Percentiles rank a stretch among this genome's conserved stretches.
Evolutionary conservation across 805 yeast genomes (phyloP).

Genomic region (Yarrowia deformans): DNA sequence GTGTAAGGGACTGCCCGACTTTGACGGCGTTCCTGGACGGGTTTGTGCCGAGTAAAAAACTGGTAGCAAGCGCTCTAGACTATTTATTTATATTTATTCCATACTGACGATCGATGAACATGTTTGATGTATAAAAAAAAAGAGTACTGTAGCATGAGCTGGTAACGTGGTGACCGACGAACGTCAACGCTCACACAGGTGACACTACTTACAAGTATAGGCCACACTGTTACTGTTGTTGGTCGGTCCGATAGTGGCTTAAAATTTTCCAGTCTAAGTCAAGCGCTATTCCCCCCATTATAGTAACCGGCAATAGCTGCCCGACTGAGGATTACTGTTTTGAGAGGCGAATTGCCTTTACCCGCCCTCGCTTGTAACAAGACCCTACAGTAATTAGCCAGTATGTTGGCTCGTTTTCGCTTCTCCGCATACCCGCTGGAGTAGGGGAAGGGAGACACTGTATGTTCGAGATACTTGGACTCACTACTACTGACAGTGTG

Average conservation of each 20-base stretch:
- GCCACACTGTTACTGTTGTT: no score
- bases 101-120: constrained; percentile 19
- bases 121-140: background rate
- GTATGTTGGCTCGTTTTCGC: constrained; percentile 11
- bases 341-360: background rate
- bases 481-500: no score
- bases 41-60: constrained; percentile 30
- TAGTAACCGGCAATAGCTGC: constrained; percentile 3
- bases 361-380: background rate
- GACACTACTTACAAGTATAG: no score
- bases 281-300: background rate
- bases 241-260: constrained; percentile 8
- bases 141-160: no score
- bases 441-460: no score
- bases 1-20: constrained; percentile 60
- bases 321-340: background rate
- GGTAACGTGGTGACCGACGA: no score
- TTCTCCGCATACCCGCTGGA: constrained; percentile 13
- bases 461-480: no score
- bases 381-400: background rate
- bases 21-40: constrained; percentile 37
- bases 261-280: constrained; percentile 10
- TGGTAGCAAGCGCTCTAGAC: constrained; percentile 19
- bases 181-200: no score
- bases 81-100: constrained; percentile 39